Percentiles rank a stretch among this genome's conserved stretches.
These are phyloP conservation scores for Phytophthora melonis DNA, from an alignment of 352 stramenopile species.

Conservation along the genomic window DNA sequence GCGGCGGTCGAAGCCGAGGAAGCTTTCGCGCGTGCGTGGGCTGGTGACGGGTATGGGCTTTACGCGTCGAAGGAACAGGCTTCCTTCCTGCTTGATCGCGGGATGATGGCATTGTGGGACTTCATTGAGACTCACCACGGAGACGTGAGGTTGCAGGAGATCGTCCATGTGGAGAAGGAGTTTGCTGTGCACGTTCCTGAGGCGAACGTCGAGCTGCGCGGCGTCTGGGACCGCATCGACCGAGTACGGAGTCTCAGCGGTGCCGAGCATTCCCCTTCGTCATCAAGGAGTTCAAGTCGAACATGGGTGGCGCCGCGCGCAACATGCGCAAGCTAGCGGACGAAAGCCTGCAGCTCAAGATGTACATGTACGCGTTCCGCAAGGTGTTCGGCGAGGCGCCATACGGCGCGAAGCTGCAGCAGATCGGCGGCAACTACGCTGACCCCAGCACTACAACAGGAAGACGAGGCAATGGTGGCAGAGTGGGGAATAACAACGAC, in stretches of 20 bases:
- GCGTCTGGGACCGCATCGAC: constrained; percentile 86
- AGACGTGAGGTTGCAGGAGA: constrained; percentile 32
- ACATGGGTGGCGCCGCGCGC: constrained; percentile 59
- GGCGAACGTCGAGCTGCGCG: constrained; percentile 63
- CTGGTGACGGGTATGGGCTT: constrained; percentile 40
- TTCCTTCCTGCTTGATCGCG: constrained; percentile 46
- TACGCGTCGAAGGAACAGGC: constrained; percentile 54
- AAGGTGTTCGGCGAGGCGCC: constrained; percentile 63
- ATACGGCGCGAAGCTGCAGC: constrained; percentile 63
- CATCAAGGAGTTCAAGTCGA: constrained; percentile 90
- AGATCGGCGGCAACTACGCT: constrained; percentile 54
- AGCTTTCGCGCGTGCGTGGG: constrained; percentile 41
- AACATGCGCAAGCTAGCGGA: constrained; percentile 62
- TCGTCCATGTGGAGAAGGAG: constrained; percentile 68
- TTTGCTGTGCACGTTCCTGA: constrained; percentile 66
- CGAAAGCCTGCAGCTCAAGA: constrained; percentile 84
- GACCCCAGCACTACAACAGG: constrained; percentile 10
- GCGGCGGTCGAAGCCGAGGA: constrained; percentile 30
- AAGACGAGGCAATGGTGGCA: constrained; percentile 18
- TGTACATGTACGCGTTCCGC: constrained; percentile 85
- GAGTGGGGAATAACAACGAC: constrained; percentile 20
- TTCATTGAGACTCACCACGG: constrained; percentile 56
- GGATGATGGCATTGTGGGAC: constrained; percentile 42
- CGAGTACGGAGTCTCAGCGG: constrained; percentile 10
- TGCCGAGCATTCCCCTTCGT: constrained; percentile 35